Evolutionary conservation across 495 filamentous ascomycete species (phyloP), one percentile per base, ranked within the genome.

Genomic region (Rhizodiscina lignyota): DNA sequence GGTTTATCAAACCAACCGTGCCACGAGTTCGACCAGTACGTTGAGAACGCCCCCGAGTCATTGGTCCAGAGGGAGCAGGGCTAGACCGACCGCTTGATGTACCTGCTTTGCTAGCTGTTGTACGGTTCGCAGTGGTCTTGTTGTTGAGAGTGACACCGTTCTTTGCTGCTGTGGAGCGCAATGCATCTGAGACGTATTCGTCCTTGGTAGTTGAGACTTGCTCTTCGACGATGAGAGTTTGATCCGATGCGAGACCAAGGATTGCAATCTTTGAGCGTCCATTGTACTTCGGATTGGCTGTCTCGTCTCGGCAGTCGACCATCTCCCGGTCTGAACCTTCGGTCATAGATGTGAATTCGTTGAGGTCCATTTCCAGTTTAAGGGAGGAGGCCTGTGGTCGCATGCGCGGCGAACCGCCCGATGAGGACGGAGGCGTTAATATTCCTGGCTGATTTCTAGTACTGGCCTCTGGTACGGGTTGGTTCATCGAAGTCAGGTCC

Each of bases 181-280:
- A 56, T 2, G 57, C 48, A 23, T 73, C 75, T 4, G 78, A 83
- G 5, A 75, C 63, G 64, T 68, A 85, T 27, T 67, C 62, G 18
- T 73, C 10, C 8, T 18, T 11, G 8, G 6, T 8, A 18, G 18
- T 18, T 6, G 10, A 8, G 10, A 59, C 64, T 12, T 68, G 61
- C 48, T 92, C 84, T 52, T 94, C 85, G 0, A 94, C 55, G 17
- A 93, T 66, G 28, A 93, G 59, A 8, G 74, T 67, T 38, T 79
- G 67, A 37, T 77, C 75, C 16, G 70, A 66, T 20, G 65, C 65
- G 4, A 93, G 62, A 4, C 79, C 83, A 20, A 67, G 67, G 15
- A 70, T 49, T 16, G 64, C 58, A 31, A 93, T 49, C 10, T 61
- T 71, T 52, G 71, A 67, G 23, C 55, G 65, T 18, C 79, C 77